Evolutionary conservation across 2,329 filamentous ascomycete genomes (phyloP), one percentile per base, ranked within the genome.

Genomic region (Beauveria australis): DNA sequence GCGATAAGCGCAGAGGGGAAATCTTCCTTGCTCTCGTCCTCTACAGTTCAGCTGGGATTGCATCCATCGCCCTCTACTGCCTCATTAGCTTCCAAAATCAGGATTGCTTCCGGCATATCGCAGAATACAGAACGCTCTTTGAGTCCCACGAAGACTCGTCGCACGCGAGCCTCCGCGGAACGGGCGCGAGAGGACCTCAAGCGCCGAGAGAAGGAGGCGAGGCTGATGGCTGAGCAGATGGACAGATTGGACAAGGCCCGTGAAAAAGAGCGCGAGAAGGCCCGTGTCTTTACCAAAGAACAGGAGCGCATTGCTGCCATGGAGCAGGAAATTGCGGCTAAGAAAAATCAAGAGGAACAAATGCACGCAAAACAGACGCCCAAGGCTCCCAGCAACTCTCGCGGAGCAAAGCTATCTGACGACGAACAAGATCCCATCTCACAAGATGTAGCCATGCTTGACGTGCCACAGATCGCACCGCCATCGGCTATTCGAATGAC

Each of bases 181-280:
- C 75, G 78, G n/a, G 83, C 86, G 65, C 83, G 79, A 65, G 81
- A 87, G 64, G 83, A 87, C 33, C 33, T 16, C 66, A 89, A 86
- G 68, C 82, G 85, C 41, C 83, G 80, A 44, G 83, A 89, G 7
- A 88, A 85, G 68, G 86, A 89, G 64, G 79, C 84, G 49, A 81
- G 83, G 65, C 80, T 80, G 26, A 77, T 83, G 65, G 81, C 80
- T 18, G 85, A 86, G 55, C 82, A 86, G 66, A 78, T 82, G 69
- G 77, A 77, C 24, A 87, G 85, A 68, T 76, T 89, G 3, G 85
- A 89, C 64, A 89, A 86, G 67, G 84, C 81, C 48, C 83, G 88
- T 9, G 83, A 86, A 66, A 87, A 88, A 72, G 87, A 91, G 69
- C 80, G 87, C 6, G 83, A 88, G 65, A 89, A 89, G 69, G 88